Evolutionary conservation across 371 early-diverging fungal genomes (phyloP).

Genomic region (Rhizopus sp.): DNA sequence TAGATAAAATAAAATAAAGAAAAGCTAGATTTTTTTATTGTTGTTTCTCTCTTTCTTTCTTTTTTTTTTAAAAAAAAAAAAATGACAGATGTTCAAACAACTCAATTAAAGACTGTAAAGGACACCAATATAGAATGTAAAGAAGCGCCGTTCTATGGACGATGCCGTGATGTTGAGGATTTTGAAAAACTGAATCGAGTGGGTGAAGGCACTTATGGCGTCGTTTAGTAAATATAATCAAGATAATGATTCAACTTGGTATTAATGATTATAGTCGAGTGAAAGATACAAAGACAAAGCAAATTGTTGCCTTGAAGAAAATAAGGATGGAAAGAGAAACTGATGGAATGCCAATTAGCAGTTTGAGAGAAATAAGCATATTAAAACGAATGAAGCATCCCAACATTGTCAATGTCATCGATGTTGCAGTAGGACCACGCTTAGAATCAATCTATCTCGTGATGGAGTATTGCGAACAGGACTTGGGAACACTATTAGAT

Average conservation of each 20-base stretch:
- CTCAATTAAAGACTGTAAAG: slow-evolving; percentile 29
- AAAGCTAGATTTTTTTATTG: slow-evolving; percentile 1
- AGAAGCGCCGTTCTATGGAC: slow-evolving; percentile 51
- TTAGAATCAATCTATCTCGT: slow-evolving; percentile 73
- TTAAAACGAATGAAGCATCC: slow-evolving; percentile 80
- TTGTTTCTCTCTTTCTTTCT: neutral
- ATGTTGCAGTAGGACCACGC: slow-evolving; percentile 72
- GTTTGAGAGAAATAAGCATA: slow-evolving; percentile 92
- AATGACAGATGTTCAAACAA: neutral
- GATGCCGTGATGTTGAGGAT: slow-evolving; percentile 65
- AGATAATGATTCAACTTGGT: slow-evolving; percentile 2
- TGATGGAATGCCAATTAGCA: slow-evolving; percentile 80
- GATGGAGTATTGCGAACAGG: slow-evolving; percentile 83
- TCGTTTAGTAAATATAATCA: slow-evolving; percentile 70
- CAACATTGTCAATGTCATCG: slow-evolving; percentile 86
- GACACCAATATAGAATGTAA: slow-evolving; percentile 28
- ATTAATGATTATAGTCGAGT: slow-evolving; percentile 51
- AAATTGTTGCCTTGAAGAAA: slow-evolving; percentile 89
- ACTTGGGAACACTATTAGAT: slow-evolving; percentile 70
- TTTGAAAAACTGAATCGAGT: slow-evolving; percentile 71
- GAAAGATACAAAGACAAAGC: slow-evolving; percentile 60
- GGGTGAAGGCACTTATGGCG: slow-evolving; percentile 88
- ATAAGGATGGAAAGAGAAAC: slow-evolving; percentile 85
- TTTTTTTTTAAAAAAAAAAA: too few relatives aligned
- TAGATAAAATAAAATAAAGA: slow-evolving; percentile 10